These are phyloP conservation scores for Xylaria sp. DNA, from an alignment of 2,329 filamentous ascomycete species.

Conservation along the genomic window DNA sequence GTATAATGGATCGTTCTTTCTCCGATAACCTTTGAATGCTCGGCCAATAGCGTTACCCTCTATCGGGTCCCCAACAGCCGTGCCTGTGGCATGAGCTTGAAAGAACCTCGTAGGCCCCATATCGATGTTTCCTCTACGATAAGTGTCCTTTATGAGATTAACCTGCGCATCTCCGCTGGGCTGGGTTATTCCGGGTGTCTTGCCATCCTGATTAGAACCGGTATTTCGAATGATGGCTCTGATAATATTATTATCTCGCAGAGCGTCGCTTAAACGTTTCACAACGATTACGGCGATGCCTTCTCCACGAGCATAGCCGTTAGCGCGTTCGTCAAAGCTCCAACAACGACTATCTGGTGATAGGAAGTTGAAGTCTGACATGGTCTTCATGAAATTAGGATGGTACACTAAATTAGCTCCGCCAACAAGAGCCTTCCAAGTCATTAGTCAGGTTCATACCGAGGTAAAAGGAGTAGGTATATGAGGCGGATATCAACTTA, in stretches of 20 bases:
- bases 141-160: constrained; percentile 48
- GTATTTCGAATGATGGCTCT: not conserved
- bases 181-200: constrained; percentile 57
- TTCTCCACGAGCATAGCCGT: constrained; percentile 63
- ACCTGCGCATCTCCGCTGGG: constrained; percentile 54
- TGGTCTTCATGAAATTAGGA: constrained; percentile 30
- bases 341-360: constrained; percentile 46
- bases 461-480: too few species aligned
- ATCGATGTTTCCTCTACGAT: constrained; percentile 48
- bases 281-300: constrained; percentile 47
- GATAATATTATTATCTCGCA: not conserved
- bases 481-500: too few species aligned
- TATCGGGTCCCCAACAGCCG: constrained; percentile 22
- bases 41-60: constrained; percentile 43
- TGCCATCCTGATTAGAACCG: constrained; percentile 55
- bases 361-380: constrained; percentile 41
- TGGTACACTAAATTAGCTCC: constrained; percentile 26
- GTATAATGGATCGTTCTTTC: not conserved
- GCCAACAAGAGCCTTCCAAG: constrained; percentile 17
- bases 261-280: constrained; percentile 48
- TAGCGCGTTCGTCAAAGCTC: constrained; percentile 53
- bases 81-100: constrained; percentile 49
- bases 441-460: too few species aligned
- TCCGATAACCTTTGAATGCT: not conserved
- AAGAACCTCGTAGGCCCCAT: constrained; percentile 42